These are phyloP conservation scores for Magnusiomyces tetraspermus DNA, from an alignment of 1,139 yeast species.

Conservation along the genomic window DNA sequence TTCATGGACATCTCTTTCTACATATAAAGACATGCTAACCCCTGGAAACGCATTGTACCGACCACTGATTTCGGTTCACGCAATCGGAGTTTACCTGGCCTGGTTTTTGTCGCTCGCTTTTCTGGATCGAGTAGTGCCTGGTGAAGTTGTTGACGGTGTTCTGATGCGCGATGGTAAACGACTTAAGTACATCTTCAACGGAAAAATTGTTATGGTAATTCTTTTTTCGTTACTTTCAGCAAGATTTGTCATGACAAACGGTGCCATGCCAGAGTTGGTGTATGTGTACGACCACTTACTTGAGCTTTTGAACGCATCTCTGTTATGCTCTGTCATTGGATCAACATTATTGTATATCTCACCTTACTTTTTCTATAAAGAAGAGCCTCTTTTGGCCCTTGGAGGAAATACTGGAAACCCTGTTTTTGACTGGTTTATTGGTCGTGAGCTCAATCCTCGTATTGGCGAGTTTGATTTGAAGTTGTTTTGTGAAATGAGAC, in stretches of 20 bases:
- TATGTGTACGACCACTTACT: slow-evolving; percentile 62
- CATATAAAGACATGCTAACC: slow-evolving; percentile 13
- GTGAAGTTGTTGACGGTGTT: slow-evolving; percentile 57
- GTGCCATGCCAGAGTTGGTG: slow-evolving; percentile 67
- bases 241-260: slow-evolving; percentile 43
- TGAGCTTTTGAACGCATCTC: slow-evolving; percentile 54
- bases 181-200: slow-evolving; percentile 74
- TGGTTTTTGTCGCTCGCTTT: slow-evolving; percentile 66
- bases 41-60: slow-evolving; percentile 11
- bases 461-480: slow-evolving; percentile 80
- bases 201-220: slow-evolving; percentile 46
- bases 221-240: slow-evolving; percentile 41
- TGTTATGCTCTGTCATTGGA: slow-evolving; percentile 52
- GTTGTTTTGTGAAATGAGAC: slow-evolving; percentile 86
- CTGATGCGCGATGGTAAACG: slow-evolving; percentile 57
- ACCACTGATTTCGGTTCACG: slow-evolving; percentile 27
- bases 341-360: slow-evolving; percentile 55
- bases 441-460: slow-evolving; percentile 91
- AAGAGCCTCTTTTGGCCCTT: slow-evolving; percentile 64
- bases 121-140: slow-evolving; percentile 67
- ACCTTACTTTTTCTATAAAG: slow-evolving; percentile 50
- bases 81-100: slow-evolving; percentile 55
- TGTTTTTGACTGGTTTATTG: slow-evolving; percentile 92
- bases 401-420: slow-evolving; percentile 78
- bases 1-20: slow-evolving; percentile 19